phyloP scores from a whole-genome alignment of 2,329 filamentous ascomycete species.

The Raffaelea ambrosiae region DNA sequence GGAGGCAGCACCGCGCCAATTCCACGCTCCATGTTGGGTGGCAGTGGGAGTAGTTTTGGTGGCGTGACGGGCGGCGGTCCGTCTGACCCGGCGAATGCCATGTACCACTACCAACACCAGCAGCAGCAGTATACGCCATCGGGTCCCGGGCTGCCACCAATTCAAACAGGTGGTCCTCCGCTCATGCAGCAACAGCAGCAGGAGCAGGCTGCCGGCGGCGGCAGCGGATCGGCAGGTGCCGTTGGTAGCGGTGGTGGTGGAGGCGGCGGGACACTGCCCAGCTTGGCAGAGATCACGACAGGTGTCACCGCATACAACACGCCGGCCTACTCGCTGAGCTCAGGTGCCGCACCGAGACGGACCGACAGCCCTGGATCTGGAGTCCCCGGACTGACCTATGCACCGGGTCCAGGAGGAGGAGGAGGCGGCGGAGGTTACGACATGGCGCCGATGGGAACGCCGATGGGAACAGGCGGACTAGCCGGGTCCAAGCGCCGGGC shows the following conservation, averaged over 20 bases:
- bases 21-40: slow-evolving; percentile 1
- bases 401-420: not conserved
- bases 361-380: slow-evolving; percentile 33
- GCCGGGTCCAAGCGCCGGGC: slow-evolving; percentile 38
- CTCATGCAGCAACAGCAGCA: slow-evolving; percentile 6
- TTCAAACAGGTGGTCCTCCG: slow-evolving; percentile 27
- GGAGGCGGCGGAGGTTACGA: not conserved
- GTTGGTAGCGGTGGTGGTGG: slow-evolving; percentile 17
- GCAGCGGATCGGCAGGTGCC: not conserved
- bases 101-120: slow-evolving; percentile 19
- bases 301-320: slow-evolving; percentile 53
- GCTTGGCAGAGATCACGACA: slow-evolving; percentile 55
- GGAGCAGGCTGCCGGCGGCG: slow-evolving; percentile 10
- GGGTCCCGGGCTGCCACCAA: slow-evolving; percentile 42
- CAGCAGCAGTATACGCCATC: slow-evolving; percentile 9
- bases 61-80: not conserved
- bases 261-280: slow-evolving; percentile 43
- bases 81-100: slow-evolving; percentile 6
- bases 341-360: slow-evolving; percentile 27
- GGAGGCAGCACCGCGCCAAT: not conserved
- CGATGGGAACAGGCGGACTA: slow-evolving; percentile 13
- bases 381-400: not conserved
- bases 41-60: not conserved
- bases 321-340: slow-evolving; percentile 41
- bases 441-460: not conserved